These are phyloP conservation scores for Pleomassaria siparia DNA, from an alignment of 2,329 filamentous ascomycete species.

Conservation along the genomic window DNA sequence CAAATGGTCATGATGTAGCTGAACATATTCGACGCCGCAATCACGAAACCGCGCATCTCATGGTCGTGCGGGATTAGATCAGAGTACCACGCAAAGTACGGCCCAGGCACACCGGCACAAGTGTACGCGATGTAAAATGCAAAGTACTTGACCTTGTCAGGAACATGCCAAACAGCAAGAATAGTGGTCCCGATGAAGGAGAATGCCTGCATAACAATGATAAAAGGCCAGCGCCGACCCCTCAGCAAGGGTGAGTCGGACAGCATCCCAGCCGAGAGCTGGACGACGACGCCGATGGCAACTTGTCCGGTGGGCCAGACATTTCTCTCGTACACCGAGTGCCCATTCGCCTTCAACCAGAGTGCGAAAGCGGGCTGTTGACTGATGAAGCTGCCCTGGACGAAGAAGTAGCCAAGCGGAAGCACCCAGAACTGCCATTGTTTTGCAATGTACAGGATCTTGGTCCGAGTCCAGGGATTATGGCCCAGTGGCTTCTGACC, in stretches of 20 bases:
- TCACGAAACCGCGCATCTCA: constrained; percentile 28
- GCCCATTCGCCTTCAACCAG: constrained; percentile 50
- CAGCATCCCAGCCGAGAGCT: constrained; percentile 44
- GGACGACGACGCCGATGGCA: constrained; percentile 49
- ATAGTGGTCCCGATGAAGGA: constrained; percentile 46
- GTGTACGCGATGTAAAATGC: constrained; percentile 29
- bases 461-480: constrained; percentile 39
- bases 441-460: constrained; percentile 46
- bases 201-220: constrained; percentile 39
- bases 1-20: constrained; percentile 23
- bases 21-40: constrained; percentile 28
- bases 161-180: constrained; percentile 50
- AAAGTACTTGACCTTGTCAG: constrained; percentile 45
- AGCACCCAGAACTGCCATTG: constrained; percentile 55
- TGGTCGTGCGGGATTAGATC: constrained; percentile 30
- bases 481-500: constrained; percentile 42
- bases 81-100: constrained; percentile 28
- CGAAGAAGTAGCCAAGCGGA: constrained; percentile 50
- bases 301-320: constrained; percentile 51
- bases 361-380: constrained; percentile 33
- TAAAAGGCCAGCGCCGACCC: constrained; percentile 42
- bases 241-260: constrained; percentile 28
- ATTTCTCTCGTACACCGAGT: constrained; percentile 51
- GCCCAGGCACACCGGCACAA: constrained; percentile 23
- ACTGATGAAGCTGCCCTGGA: constrained; percentile 22